Conservation (phyloP, 2,329 filamentous ascomycete species). For the Dactylellina parvicollis region DNA sequence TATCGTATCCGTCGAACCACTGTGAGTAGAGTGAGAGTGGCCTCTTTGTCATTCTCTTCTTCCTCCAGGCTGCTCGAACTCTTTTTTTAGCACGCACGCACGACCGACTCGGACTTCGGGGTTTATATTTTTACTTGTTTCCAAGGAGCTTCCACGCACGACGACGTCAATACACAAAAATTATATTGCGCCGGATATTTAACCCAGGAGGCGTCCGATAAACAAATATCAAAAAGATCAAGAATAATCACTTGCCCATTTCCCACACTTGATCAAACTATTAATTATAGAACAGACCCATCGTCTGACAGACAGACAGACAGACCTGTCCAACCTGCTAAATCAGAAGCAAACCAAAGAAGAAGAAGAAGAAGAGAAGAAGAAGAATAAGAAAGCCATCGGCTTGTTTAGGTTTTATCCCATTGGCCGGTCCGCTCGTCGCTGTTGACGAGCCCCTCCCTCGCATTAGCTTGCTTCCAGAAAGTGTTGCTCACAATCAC, state of each 20-base stretch:
- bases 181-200: conserved; percentile 25
- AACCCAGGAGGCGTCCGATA: conserved; percentile 23
- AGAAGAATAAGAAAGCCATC: not conserved
- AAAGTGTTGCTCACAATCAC: not conserved
- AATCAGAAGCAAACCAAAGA: not conserved
- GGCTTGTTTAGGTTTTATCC: conserved; percentile 9
- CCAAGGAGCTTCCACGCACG: not conserved
- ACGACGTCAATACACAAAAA: conserved; percentile 36
- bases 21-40: conserved; percentile 46
- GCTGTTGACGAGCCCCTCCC: conserved; percentile 16
- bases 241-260: too few species aligned
- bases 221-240: not conserved
- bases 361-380: not conserved
- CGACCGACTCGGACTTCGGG: not conserved
- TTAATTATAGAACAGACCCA: too few species aligned
- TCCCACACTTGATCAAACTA: too few species aligned
- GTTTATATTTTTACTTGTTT: not conserved
- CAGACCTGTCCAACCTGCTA: too few species aligned
- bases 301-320: too few species aligned
- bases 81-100: conserved; percentile 19
- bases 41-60: not conserved
- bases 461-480: not conserved
- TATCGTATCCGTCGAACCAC: not conserved
- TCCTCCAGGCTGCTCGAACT: not conserved
- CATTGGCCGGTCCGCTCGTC: conserved; percentile 1